Base-by-base conservation (phyloP, 148 eudicot genomes). In the Vaccinium macrocarpon region DNA sequence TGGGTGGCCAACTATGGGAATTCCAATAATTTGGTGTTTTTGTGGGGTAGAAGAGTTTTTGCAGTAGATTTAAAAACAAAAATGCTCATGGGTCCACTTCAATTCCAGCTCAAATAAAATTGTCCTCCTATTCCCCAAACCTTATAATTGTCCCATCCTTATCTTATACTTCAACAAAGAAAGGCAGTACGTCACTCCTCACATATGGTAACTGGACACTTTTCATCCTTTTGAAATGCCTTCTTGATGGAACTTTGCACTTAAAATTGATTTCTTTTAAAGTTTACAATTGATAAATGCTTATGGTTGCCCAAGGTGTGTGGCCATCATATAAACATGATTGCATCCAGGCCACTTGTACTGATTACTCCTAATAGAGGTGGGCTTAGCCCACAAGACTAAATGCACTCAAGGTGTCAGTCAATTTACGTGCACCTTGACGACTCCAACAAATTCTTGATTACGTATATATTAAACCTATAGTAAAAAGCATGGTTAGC, bases 101-200 rank as follows among this genome's bases (percentile, higher is more conserved):
- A 79, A 56, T 29, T 79, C 25, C 18, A 29, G 81, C 81, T 79
- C 66, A 29, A 56, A 56, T 35, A 66, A 29, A 46, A 49, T 56
- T 55, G 66, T 79, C 81, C 46, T 78, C 7, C 81, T 46, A 52
- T 25, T 23, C 57, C 61, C 7, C 59, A 27, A 10, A 15, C 27
- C 64, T 53, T 64, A 27, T 53, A 52, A 14, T 29, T 46, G 38
- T 19, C 72, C 81, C 68, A 32, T 56, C 50, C 68, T 56, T 79
- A 15, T 56, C 50, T 79, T 79, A 16, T 56, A 79, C 49, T 53
- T 52, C 29, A 42, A 42, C 5, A 46, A 19, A 75, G 21, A 68
- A 11, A 55, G 64, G 81, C 81, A 52, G 81, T 53, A 14, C 42
- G 80, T 77, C 61, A 25, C 61, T 51, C 61, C 68, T 79, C 68